These are phyloP conservation scores for Boletellus sp. DNA, from an alignment of 1,284 basidiomycete species.

Conservation along the genomic window DNA sequence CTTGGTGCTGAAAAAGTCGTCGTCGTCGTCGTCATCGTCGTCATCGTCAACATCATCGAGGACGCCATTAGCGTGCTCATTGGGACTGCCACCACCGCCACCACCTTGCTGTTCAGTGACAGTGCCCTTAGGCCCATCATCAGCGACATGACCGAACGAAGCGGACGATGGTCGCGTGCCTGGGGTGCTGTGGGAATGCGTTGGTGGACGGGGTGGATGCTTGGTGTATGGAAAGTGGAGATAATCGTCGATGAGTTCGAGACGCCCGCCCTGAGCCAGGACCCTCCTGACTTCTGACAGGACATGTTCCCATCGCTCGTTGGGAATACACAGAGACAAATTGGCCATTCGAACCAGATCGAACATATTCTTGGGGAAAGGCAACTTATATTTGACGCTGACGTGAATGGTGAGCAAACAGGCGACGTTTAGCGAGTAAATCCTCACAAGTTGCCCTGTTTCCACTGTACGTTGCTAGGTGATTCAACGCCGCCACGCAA, in stretches of 20 bases:
- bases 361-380: slow-evolving; percentile 58
- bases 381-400: slow-evolving; percentile 53
- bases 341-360: slow-evolving; percentile 70
- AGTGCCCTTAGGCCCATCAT: slow-evolving; percentile 2
- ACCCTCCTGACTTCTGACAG: slow-evolving; percentile 58
- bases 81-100: neutral
- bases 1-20: slow-evolving; percentile 34
- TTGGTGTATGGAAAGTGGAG: slow-evolving; percentile 56
- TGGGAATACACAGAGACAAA: slow-evolving; percentile 56
- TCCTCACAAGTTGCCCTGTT: slow-evolving; percentile 63
- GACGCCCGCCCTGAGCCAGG: slow-evolving; percentile 52
- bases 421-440: neutral
- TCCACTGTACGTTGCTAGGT: slow-evolving; percentile 51
- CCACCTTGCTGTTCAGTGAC: slow-evolving; percentile 5
- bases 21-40: slow-evolving; percentile 16
- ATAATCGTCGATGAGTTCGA: slow-evolving; percentile 72
- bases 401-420: slow-evolving; percentile 9
- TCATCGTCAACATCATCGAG: slow-evolving; percentile 11
- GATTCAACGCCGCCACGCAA: slow-evolving; percentile 27
- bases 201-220: slow-evolving; percentile 14
- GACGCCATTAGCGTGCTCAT: neutral
- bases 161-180: slow-evolving; percentile 8
- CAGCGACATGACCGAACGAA: slow-evolving; percentile 14
- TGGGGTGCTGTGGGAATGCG: slow-evolving; percentile 2
- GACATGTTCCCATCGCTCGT: slow-evolving; percentile 54